A percentile compares a stretch with the other conserved stretches of the same genome.
Evolutionary conservation across 2,329 filamentous ascomycete species (phyloP).

Genomic region (Xylaria sp.): DNA sequence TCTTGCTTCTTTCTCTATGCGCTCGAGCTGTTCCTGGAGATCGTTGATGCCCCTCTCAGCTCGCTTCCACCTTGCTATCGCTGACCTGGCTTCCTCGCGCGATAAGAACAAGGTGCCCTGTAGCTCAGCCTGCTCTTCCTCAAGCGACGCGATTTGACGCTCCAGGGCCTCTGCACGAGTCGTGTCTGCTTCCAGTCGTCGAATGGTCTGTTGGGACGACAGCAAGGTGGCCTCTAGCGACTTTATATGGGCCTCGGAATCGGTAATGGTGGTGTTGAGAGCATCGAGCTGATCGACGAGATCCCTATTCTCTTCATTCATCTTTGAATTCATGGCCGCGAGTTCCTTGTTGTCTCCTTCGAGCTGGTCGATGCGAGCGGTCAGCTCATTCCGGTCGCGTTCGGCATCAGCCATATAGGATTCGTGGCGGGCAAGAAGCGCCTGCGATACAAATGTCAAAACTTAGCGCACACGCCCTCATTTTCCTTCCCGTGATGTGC

Average conservation of each 20-base stretch:
- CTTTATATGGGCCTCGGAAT: constrained; percentile 83
- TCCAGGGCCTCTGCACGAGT: constrained; percentile 82
- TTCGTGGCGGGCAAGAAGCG: constrained; percentile 90
- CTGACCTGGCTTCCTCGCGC: constrained; percentile 79
- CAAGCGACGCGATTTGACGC: constrained; percentile 79
- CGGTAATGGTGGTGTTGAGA: constrained; percentile 80
- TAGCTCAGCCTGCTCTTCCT: constrained; percentile 80
- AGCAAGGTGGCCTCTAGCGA: constrained; percentile 80
- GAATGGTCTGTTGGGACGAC: constrained; percentile 80
- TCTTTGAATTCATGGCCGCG: constrained; percentile 79
- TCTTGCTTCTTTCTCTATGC: constrained; percentile 83
- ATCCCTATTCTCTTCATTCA: constrained; percentile 82
- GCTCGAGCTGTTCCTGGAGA: constrained; percentile 87
- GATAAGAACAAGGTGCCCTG: constrained; percentile 74
- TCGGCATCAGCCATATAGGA: constrained; percentile 93
- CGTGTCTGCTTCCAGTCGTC: constrained; percentile 77
- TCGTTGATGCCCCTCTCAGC: constrained; percentile 82
- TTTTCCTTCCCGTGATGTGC: constrained; percentile 15
- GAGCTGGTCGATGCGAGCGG: constrained; percentile 76
- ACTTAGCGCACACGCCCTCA: constrained; percentile 47
- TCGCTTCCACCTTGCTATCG: constrained; percentile 83
- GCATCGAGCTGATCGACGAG: constrained; percentile 86
- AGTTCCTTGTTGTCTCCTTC: constrained; percentile 78
- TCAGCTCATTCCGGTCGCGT: constrained; percentile 80
- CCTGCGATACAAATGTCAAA: constrained; percentile 83